Evolutionary conservation across 2,329 filamentous ascomycete species (phyloP), one percentile per base, ranked within the genome.

Genomic region (Septoria linicola): DNA sequence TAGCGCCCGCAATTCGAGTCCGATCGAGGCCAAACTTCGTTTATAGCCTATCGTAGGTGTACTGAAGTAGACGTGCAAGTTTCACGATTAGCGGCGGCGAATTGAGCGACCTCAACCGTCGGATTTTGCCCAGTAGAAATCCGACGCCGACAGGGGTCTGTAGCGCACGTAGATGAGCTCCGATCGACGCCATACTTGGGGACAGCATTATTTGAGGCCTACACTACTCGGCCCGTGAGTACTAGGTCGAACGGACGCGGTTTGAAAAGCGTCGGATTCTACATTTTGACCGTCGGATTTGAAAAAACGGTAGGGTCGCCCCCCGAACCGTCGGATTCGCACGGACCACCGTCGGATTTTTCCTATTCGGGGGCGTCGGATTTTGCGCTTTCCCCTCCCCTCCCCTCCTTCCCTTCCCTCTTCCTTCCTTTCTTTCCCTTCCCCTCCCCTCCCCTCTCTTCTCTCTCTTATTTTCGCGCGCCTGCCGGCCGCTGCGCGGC

Each of bases 251-350:
- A 37, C 11, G 5, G 35, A 37, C 8, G 16, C 4, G 5, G 32
- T 35, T n/a, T 35, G 32, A 17, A 17, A n/a, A 17, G 32, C 16
- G 32, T 35, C 13, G 32, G n/a, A n/a, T n/a, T n/a, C n/a, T n/a
- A n/a, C n/a, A n/a, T n/a, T n/a, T n/a, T n/a, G 13, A 35, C 32
- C 32, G 32, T 4, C 13, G 32, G 32, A 17, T 35, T n/a, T 5
- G 32, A 13, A n/a, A 27, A 30, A 30, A 41, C 40, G 40, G 40
- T 17, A 30, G 40, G 40, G 40, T 30, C 40, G 40, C 40, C 40
- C 40, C 40, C 21, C 20, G 40, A 25, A 25, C 27, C 21, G 16
- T 19, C 25, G n/a, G 21, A 27, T n/a, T n/a, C 11, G 32, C 11
- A n/a, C 32, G 32, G 32, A 35, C 14, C 17, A 19, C 21, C 5